Percentiles rank a stretch among this genome's conserved stretches.
These are phyloP conservation scores for Lumnitzera racemosa DNA, from an alignment of 345 rosid genomes.

Conservation along the genomic window DNA sequence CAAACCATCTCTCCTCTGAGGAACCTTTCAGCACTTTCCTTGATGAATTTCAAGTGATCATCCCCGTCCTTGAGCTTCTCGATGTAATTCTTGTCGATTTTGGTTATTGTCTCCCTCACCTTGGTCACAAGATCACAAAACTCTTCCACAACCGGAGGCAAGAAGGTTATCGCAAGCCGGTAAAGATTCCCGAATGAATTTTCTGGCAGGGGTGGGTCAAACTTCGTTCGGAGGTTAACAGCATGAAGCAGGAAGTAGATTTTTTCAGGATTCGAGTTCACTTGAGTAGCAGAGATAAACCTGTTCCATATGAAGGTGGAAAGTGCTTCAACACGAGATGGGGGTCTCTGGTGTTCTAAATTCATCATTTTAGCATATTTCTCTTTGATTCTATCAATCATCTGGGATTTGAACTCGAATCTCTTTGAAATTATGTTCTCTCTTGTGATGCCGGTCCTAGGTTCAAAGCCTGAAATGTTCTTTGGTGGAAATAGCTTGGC, in stretches of 20 bases:
- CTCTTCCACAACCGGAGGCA: constrained; percentile 7
- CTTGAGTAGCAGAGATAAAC: constrained; percentile 5
- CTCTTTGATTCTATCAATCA: constrained; percentile 12
- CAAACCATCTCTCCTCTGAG: constrained; percentile 16
- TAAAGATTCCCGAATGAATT: constrained; percentile 15
- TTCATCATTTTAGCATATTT: constrained; percentile 6
- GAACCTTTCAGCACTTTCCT: neutral
- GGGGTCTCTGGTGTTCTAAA: constrained; percentile 2
- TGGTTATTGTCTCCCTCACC: constrained; percentile 21
- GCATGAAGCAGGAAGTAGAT: constrained; percentile 12
- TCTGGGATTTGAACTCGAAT: constrained; percentile 18
- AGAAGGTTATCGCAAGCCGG: constrained; percentile 5
- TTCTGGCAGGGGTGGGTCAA: constrained; percentile 6
- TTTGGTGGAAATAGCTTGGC: constrained; percentile 25
- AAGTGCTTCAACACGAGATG: constrained; percentile 31
- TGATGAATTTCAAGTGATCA: constrained; percentile 14
- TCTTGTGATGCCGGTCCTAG: neutral
- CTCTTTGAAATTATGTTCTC: constrained; percentile 19
- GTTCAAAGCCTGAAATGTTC: constrained; percentile 9
- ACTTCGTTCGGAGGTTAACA: constrained; percentile 22
- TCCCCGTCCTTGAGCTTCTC: constrained; percentile 21
- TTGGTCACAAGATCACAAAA: constrained; percentile 9
- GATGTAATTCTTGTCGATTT: constrained; percentile 18
- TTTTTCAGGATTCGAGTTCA: neutral
- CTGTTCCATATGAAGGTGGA: constrained; percentile 30